Base-by-base conservation (phyloP, 2,329 filamentous ascomycete genomes). In the Basipetospora chlamydospora region DNA sequence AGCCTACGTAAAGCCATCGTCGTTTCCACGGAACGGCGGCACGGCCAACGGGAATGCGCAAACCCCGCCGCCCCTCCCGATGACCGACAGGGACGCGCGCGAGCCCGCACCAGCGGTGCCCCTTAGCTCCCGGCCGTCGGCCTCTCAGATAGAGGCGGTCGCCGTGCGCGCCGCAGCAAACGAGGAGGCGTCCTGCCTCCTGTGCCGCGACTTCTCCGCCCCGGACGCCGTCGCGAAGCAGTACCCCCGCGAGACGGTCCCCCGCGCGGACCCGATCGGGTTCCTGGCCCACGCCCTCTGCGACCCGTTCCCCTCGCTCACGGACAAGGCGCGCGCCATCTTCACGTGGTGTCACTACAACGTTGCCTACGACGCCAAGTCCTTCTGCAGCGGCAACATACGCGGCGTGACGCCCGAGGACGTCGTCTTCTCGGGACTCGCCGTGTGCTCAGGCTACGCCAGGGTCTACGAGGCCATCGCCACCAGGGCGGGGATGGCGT, bases 341-440 rank as follows among this genome's bases (percentile, higher is more conserved):
- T 96, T 96, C 53, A 84, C 82, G 1, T 98, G 90, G 90, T 75
- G 87, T 28, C 88, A 96, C 57, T 78, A 96, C 56, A 96, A 96
- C 48, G 77, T 98, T 40, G 68, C 67, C 32, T 98, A 96, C 53
- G 84, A 96, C 52, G 74, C 76, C 0, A 67, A 73, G 18, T 70
- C 77, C 17, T 93, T 95, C 60, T 92, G 92, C 50, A 72, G 67
- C 39, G 72, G 77, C 25, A 74, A 64, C 32, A 62, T 93, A 22
- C 67, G 75, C 43, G 64, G 70, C 6, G 76, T 74, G 28, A 79
- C 75, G 0, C 79, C 85, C 0, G 71, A 77, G 23, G 73, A 78
- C 22, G 88, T 81, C 1, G 72, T 96, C 9, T 67, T 75, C 21
- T 70, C 70, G 12, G 90, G 90, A 22, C 66, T 82, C 39, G 87